Evolutionary conservation across 2,329 filamentous ascomycete species (phyloP).

Genomic region (Venturia effusa): DNA sequence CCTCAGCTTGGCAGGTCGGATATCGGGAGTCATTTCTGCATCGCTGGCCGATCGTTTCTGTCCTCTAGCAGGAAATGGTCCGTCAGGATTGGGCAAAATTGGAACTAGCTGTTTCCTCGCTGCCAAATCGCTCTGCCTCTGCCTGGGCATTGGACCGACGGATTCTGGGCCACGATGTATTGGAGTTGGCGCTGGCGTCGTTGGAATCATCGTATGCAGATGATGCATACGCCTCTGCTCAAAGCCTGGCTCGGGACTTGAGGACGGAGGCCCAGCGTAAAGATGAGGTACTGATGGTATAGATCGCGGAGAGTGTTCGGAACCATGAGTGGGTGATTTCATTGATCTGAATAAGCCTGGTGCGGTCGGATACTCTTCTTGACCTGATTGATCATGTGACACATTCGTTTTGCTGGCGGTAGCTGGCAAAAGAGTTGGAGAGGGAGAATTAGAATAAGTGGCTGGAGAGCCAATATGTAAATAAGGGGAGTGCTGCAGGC

Average conservation of each 20-base stretch:
- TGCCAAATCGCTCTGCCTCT: background rate
- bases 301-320: background rate
- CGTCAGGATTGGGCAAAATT: constrained; percentile 8
- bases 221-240: background rate
- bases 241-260: background rate
- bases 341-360: background rate
- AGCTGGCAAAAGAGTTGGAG: background rate
- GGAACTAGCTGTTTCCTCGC: background rate
- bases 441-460: background rate
- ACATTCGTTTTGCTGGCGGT: background rate
- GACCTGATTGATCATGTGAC: background rate
- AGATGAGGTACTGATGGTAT: background rate
- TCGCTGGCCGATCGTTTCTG: background rate
- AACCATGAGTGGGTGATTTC: background rate
- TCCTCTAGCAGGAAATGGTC: background rate
- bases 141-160: background rate
- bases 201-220: background rate
- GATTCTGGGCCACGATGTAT: background rate
- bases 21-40: background rate
- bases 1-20: background rate
- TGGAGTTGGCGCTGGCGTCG: constrained; percentile 2
- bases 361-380: background rate
- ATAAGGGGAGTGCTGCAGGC: constrained; percentile 4
- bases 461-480: background rate
- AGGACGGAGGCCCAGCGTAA: background rate